These are phyloP conservation scores for Gossypioides kirkii DNA, from an alignment of 345 rosid species.

Conservation along the genomic window DNA sequence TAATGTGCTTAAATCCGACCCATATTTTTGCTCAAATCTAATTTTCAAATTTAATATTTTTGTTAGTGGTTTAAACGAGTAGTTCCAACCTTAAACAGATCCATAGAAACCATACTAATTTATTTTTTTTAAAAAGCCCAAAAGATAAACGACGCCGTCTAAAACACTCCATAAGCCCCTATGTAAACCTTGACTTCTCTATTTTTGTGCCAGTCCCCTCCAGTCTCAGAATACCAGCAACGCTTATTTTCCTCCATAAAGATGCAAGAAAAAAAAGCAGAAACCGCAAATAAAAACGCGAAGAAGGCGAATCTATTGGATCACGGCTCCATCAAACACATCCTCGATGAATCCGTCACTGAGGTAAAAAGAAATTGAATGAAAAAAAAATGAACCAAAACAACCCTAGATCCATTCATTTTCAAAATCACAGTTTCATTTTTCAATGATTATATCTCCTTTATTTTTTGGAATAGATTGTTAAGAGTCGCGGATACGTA, in stretches of 20 bases:
- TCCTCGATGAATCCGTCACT: constrained; percentile 85
- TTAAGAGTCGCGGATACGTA: constrained; percentile 67
- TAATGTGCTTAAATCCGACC: rapidly evolving
- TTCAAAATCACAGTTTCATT: not conserved
- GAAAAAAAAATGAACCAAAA: not conserved
- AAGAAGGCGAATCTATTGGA: constrained; percentile 90
- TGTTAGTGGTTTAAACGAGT: too few relatives aligned
- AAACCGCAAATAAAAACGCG: constrained; percentile 46
- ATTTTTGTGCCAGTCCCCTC: not conserved
- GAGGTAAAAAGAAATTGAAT: constrained; percentile 41
- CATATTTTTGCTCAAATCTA: too few relatives aligned
- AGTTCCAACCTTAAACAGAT: too few relatives aligned
- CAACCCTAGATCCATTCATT: constrained; percentile 15
- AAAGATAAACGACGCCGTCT: not conserved
- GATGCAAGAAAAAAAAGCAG: constrained; percentile 58
- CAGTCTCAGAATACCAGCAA: not conserved
- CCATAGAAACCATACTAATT: too few relatives aligned
- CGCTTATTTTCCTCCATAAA: constrained; percentile 10
- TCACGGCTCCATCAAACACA: constrained; percentile 91
- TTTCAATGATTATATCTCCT: not conserved
- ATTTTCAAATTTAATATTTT: too few relatives aligned
- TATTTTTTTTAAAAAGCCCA: too few relatives aligned
- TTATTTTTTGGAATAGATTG: constrained; percentile 40
- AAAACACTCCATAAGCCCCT: not conserved
- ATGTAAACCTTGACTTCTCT: not conserved